Evolutionary conservation across 768 basidiomycete species (phyloP).

Genomic region (Boletus tomentosulus): DNA sequence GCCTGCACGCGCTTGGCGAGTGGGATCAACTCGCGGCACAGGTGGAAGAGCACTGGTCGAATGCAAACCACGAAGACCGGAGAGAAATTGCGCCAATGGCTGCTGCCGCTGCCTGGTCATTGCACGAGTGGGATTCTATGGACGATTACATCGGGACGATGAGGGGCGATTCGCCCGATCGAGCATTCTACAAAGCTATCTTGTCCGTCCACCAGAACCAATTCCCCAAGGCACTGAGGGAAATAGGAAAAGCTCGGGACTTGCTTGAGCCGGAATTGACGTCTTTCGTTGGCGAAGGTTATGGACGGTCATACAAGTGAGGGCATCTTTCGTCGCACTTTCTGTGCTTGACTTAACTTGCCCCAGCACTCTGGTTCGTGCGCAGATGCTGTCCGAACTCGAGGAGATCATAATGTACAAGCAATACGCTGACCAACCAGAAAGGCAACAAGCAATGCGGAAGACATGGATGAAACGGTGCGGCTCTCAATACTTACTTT

Average conservation of each 20-base stretch:
- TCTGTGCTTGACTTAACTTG: conserved; percentile 12
- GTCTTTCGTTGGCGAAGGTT: conserved; percentile 90
- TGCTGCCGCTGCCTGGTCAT: conserved; percentile 94
- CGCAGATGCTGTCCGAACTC: conserved; percentile 96
- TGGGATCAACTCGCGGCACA: conserved; percentile 89
- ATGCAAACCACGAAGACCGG: conserved; percentile 76
- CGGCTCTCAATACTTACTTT: conserved; percentile 6
- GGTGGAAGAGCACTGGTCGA: conserved; percentile 86
- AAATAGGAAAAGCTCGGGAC: conserved; percentile 92
- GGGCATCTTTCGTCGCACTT: conserved; percentile 22
- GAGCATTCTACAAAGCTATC: conserved; percentile 95
- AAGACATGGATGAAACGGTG: conserved; percentile 98
- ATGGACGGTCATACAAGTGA: conserved; percentile 95
- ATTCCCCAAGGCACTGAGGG: conserved; percentile 82
- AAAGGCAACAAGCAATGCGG: conserved; percentile 84
- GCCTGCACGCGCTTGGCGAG: conserved; percentile 94
- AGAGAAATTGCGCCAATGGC: conserved; percentile 95
- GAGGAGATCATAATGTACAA: conserved; percentile 98
- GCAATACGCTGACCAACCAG: conserved; percentile 88
- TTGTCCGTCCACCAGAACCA: conserved; percentile 95
- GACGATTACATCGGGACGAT: conserved; percentile 93
- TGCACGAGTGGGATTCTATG: conserved; percentile 98
- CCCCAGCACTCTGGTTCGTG: conserved; percentile 86
- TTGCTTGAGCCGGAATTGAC: conserved; percentile 87
- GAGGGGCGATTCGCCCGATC: conserved; percentile 89